Base-by-base conservation (phyloP, 2,329 filamentous ascomycete genomes). In the Phyllosticta citrichinensis region DNA sequence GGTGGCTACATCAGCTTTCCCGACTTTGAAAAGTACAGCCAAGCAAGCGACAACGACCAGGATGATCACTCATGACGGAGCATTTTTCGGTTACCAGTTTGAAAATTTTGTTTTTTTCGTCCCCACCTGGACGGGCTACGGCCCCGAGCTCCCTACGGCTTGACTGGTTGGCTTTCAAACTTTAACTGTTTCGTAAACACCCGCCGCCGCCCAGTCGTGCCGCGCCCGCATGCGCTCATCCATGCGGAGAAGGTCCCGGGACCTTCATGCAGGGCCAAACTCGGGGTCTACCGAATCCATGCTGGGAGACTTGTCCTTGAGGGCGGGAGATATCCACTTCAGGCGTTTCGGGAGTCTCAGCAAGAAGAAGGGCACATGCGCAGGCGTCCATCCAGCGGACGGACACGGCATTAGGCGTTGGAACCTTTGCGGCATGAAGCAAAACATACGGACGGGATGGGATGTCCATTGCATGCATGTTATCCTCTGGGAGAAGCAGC, bases 1-100 rank as follows among this genome's bases (percentile, higher is more conserved):
- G 56, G 47, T 19, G 81, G 83, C 64, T 89, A 89, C 73, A 85
- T 87, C 69, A 88, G 86, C 76, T 89, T 89, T 70, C 87, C 87
- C 17, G 87, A 82, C 71, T 89, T 88, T 71, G 87, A 89, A 68
- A 81, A 84, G 63, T 88, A 80, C 65, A 75, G 85, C 78, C 52
- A 57, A 40, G 24, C 56, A 35, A 25, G 9, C 47, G 56, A 58
- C 14, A 57, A 40, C 33, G 40, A 61, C 55, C 55, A 61, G 51
- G 60, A 61, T 12, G 60, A 61, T 10, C 20, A 25, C 19, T 24
- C 53, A 25, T 55, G 53, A 55, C 11, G 22, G 25, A n/a, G 10
- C 53, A 30, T n/a, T 24, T 9, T n/a, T n/a, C 53, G 17, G 51
- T 52, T 25, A n/a, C 51, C 51, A 52, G 11, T 40, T 12, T 40